These are phyloP conservation scores for Urochloa ruziziensis DNA, from an alignment of 176 grass and related monocot genomes.

Conservation along the genomic window DNA sequence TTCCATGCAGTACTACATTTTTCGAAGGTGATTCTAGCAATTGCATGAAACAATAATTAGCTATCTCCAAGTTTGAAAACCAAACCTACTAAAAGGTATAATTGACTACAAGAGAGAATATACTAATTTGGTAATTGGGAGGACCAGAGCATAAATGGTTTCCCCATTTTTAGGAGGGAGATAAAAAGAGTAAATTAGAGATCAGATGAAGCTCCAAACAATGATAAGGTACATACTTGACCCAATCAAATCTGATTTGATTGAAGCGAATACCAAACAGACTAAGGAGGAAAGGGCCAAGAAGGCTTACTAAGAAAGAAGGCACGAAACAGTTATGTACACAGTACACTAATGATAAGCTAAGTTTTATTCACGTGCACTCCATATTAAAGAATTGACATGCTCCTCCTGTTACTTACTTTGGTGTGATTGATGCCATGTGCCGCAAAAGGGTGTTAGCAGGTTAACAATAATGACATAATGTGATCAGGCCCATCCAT, in stretches of 20 bases:
- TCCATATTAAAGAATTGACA: conserved; percentile 10
- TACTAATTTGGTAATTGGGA: not conserved
- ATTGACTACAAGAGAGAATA: not conserved
- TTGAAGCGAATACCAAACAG: not conserved
- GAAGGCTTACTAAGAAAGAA: not conserved
- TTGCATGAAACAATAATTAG: not conserved
- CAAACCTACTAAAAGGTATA: not conserved
- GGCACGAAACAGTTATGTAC: not conserved
- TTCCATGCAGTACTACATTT: not conserved
- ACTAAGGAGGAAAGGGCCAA: not conserved
- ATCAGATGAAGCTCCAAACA: not conserved
- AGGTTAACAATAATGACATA: not conserved
- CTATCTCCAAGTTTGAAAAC: not conserved
- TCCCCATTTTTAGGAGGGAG: not conserved
- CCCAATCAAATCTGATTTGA: not conserved
- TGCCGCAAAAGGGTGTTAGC: not conserved
- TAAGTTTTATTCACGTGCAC: not conserved
- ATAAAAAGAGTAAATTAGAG: not conserved
- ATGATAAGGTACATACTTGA: not conserved
- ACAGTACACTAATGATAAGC: not conserved
- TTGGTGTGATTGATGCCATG: not conserved
- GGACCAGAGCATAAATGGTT: not conserved
- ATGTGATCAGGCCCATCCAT: not conserved
- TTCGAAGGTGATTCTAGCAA: not conserved
- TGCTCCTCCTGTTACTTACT: not conserved